Conservation (phyloP, 75 land plant genomes). For the Adiantum capillusveneris region DNA sequence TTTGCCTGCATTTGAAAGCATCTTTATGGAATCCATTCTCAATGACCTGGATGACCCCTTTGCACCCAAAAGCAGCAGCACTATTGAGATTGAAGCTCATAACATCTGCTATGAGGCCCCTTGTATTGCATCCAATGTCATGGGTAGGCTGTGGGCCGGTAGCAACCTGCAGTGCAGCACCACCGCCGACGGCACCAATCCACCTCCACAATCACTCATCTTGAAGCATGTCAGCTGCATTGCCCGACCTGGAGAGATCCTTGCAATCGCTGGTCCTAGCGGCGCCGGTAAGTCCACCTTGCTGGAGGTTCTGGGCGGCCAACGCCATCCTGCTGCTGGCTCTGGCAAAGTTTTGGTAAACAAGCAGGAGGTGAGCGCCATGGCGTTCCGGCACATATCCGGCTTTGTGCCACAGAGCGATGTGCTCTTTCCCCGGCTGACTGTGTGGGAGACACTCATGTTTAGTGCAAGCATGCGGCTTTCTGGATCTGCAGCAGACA, state of each 20-base stretch:
- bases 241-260: slow-evolving; percentile 71
- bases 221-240: slow-evolving; percentile 6
- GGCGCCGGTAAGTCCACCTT: slow-evolving; percentile 91
- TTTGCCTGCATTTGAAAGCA: too few species aligned
- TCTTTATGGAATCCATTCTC: too few species aligned
- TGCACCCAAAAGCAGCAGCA: background rate
- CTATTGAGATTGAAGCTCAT: slow-evolving; percentile 71
- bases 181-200: slow-evolving; percentile 8
- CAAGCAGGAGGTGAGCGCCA: slow-evolving; percentile 25
- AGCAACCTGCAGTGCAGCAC: background rate
- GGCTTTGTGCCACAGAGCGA: slow-evolving; percentile 83
- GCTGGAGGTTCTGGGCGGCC: slow-evolving; percentile 66
- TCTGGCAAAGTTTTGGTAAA: slow-evolving; percentile 42
- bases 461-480: slow-evolving; percentile 67
- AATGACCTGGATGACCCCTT: too few species aligned
- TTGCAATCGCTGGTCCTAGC: slow-evolving; percentile 85
- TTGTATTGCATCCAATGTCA: background rate
- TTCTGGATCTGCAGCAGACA: slow-evolving; percentile 25
- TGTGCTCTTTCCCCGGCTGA: slow-evolving; percentile 71
- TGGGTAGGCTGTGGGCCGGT: slow-evolving; percentile 6
- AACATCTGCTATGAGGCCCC: slow-evolving; percentile 60
- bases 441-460: slow-evolving; percentile 76
- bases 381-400: slow-evolving; percentile 42
- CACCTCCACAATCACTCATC: background rate
- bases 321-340: slow-evolving; percentile 21